A percentile compares a stretch with the other conserved stretches of the same genome.
Conservation (phyloP, 495 filamentous ascomycete species). For the Trypethelium eluteriae region DNA sequence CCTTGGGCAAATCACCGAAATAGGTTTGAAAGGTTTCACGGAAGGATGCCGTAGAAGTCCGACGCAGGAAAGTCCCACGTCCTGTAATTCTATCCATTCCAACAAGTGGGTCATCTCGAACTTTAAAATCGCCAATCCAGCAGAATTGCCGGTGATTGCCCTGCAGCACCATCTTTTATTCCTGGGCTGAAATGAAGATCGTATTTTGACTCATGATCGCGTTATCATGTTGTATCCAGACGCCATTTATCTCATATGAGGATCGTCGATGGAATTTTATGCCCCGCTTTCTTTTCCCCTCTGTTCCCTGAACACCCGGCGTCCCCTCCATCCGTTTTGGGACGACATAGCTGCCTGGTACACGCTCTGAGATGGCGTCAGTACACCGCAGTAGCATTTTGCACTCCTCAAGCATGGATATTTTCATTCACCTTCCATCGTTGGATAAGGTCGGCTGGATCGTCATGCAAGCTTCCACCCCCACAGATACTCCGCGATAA, state of each 20-base stretch:
- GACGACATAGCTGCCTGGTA: conserved; percentile 4
- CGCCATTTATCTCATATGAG: neutral
- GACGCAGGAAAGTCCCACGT: no score
- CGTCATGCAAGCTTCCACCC: neutral
- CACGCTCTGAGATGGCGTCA: neutral
- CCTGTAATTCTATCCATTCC: no score
- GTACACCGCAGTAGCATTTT: neutral
- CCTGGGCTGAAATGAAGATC: neutral
- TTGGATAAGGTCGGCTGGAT: neutral
- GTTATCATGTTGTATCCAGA: neutral
- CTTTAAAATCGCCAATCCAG: no score
- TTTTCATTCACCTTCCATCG: conserved; percentile 2
- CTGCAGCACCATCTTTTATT: neutral
- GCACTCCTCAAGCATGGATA: neutral
- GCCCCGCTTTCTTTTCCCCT: neutral
- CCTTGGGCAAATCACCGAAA: no score
- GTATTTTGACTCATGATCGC: neutral
- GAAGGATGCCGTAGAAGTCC: no score
- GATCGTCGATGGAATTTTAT: neutral
- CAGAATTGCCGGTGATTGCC: neutral
- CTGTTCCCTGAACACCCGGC: neutral
- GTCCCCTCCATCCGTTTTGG: neutral
- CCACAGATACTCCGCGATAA: neutral
- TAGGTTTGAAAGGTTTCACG: no score
- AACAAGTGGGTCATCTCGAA: no score